Base-by-base conservation (phyloP, 305 asterid genomes). In the Fraxinus greggii region DNA sequence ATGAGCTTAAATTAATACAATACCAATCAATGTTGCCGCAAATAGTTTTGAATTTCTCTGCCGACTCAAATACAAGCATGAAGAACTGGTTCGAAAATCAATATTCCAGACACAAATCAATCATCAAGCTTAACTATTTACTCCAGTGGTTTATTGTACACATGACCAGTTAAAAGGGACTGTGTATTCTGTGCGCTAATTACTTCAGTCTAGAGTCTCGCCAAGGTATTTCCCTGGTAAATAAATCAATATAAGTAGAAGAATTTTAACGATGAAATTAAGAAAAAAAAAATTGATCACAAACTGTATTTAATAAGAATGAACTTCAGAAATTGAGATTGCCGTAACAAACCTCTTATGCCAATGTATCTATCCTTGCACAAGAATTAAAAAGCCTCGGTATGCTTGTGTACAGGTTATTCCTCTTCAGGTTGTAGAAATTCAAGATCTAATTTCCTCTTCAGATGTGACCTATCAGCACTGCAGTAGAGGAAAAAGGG, bases 381-480 rank as follows among this genome's bases (percentile, higher is more conserved):
- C 65, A 35, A 69, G 81, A 75, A 32, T 75, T 45, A 35, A 42
- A 76, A 31, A n/a, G 21, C 77, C 48, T 13, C 23, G 61, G 21
- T 33, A 40, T 17, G 67, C 2, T 19, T 28, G 42, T 19, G 33
- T 8, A 7, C 42, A 33, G 32, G 76, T 81, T 79, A 88, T 65
- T 92, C 95, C 76, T 93, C 95, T 88, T 92, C 97, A 7, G 93
- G 93, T 13, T 88, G 91, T 86, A 87, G 94, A 86, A 93, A 95
- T 85, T 93, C 98, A 40, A 95, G 97, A 86, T 95, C 97, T 24
- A 93, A 88, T 83, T 95, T 95, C 92, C 97, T 92, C 95, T 95
- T 93, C 61, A 95, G 89, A 88, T 95, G 98, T 7, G 97, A 86
- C 83, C 93, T 91, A 89, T 95, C 98, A 82, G 98, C 97, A 80